Base-by-base conservation (phyloP, 2,329 filamentous ascomycete species). In the Cordyceps fumosorosea region DNA sequence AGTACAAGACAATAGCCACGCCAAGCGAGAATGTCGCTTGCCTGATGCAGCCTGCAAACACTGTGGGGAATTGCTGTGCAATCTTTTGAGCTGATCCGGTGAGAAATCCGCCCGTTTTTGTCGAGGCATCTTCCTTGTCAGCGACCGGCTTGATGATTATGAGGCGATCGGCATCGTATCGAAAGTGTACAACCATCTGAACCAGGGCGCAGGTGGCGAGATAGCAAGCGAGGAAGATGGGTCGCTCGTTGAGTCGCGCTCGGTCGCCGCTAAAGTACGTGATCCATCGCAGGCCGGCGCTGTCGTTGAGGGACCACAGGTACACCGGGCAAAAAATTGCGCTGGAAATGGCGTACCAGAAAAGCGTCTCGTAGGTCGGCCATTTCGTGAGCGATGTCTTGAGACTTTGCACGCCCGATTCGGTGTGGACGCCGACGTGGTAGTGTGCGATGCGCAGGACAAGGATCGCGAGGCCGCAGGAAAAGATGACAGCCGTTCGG, bases 391-490 rank as follows among this genome's bases (percentile, higher is more conserved):
- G 77, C 66, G 83, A 80, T 64, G 80, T 80, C 61, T 75, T 76
- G 61, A 93, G 82, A 8, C 85, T 89, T 63, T 88, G 80, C 67
- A 88, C 80, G 53, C 84, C 81, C 4, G 89, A 91, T 62, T 81
- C 79, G 45, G 89, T 88, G 20, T 89, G 84, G 63, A 84, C 74
- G 67, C 89, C 89, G 65, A 89, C 82, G 71, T 93, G 91, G 75
- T 92, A 87, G 73, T 93, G 89, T 51, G 89, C 87, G 69, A 97
- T 91, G 70, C 93, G 90, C 57, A 97, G 84, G 67, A 96, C 83
- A 76, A 96, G 90, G 67, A 97, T 83, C 62, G 86, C 79, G 64
- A 97, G 84, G 64, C 85, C 86, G 68, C 88, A 89, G 65, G 89
- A 78, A 76, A 93, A 93, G 66, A 97, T 83, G 65, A 91, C 81